Evolutionary conservation across 352 stramenopile species (phyloP), one percentile per base, ranked within the genome.

Genomic region (Pythium brassicae): DNA sequence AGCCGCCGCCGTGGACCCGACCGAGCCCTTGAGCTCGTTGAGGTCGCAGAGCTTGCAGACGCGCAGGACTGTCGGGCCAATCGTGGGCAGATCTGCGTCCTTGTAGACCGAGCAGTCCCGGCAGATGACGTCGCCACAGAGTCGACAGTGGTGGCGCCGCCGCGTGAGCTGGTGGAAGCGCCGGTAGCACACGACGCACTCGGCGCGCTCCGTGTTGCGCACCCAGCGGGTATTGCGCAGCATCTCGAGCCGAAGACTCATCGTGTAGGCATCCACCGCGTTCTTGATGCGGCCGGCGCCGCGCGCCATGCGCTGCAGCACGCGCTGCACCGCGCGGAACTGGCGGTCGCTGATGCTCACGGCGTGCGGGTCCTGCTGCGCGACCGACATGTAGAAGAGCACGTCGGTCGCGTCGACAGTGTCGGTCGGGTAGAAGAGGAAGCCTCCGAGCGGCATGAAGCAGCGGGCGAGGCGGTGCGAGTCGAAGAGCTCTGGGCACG

Each of bases 101-200:
- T 92, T 89, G 48, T 86, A 71, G 12, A 85, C 66, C 19, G 78
- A 89, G 53, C 83, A 93, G 44, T 86, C 68, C 2, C 77, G 73
- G 50, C 83, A 93, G 47, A 93, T 87, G 22, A 90, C 70, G 48
- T 90, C 77, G 55, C 77, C 75, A 50, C 83, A 94, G 14, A 89
- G 57, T 4, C 78, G 78, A n/a, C 83, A 94, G 59, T 90, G 81
- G 53, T 90, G 83, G 29, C 78, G 70, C 32, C 83, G 73, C 19
- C 82, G 75, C 19, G 73, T 74, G 43, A 89, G 63, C 45, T 83
- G 76, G 40, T 88, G 70, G 58, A 94, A 94, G 19, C 74, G 71
- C 10, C 81, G 71, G 27, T 61, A 85, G 57, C 83, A 93, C 15
- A 86, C 65, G 12, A 71, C 65, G 55, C 83, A 93, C 68, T 86